A percentile compares a stretch with the other conserved stretches of the same genome.
These are phyloP conservation scores for Coniochaeta hoffmannii DNA, from an alignment of 2,329 filamentous ascomycete species.

Conservation along the genomic window DNA sequence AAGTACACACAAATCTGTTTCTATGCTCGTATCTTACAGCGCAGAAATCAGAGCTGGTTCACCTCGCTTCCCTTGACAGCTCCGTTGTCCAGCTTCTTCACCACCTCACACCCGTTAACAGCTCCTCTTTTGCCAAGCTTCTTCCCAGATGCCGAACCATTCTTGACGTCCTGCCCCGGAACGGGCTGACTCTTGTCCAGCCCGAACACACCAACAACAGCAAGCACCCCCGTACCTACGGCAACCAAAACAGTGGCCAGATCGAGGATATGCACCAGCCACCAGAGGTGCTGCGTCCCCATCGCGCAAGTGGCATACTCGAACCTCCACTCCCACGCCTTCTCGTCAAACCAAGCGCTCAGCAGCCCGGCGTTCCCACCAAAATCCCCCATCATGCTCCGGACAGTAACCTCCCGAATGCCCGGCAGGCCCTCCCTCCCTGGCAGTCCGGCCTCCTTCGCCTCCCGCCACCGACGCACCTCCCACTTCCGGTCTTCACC, in stretches of 20 bases:
- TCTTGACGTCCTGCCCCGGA: neutral
- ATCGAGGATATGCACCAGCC: conserved; percentile 75
- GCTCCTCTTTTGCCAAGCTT: neutral
- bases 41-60: neutral
- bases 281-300: conserved; percentile 90
- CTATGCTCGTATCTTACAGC: neutral
- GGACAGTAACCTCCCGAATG: conserved; percentile 82
- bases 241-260: conserved; percentile 32
- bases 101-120: neutral
- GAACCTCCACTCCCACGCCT: conserved; percentile 68
- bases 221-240: conserved; percentile 12
- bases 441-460: conserved; percentile 31
- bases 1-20: neutral
- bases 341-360: conserved; percentile 79
- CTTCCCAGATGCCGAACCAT: conserved; percentile 1
- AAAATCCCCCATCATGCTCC: conserved; percentile 98
- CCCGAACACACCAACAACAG: conserved; percentile 19
- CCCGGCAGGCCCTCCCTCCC: conserved; percentile 44
- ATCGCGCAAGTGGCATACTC: conserved; percentile 73
- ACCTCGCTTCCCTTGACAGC: neutral
- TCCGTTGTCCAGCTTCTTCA: conserved; percentile 5
- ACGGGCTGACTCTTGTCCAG: conserved; percentile 24
- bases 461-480: conserved; percentile 38
- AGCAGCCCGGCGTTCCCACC: conserved; percentile 86
- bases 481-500: conserved; percentile 39